Conservation (phyloP, 139 green algal genomes). For the Monoraphidium neglectum region DNA sequence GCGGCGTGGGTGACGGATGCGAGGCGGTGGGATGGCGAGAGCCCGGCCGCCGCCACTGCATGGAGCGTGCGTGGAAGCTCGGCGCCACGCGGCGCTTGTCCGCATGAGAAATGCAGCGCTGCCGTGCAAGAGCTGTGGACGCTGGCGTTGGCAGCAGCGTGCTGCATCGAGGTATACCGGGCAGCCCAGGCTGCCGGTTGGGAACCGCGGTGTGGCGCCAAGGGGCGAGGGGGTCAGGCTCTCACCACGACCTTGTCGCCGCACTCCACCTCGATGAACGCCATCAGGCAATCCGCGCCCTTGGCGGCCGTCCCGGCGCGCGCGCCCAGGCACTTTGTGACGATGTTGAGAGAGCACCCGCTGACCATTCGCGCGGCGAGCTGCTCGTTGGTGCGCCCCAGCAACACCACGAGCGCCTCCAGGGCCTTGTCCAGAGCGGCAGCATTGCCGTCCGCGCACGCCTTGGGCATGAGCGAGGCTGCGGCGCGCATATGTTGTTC, state of each 20-base stretch:
- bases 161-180: no score
- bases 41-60: background rate
- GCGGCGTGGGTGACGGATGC: no score
- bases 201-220: no score
- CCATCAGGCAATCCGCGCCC: slow-evolving; percentile 67
- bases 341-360: slow-evolving; percentile 58
- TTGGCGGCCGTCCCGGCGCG: slow-evolving; percentile 79
- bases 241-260: slow-evolving; percentile 71
- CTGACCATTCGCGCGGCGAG: slow-evolving; percentile 16
- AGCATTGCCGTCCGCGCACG: slow-evolving; percentile 83
- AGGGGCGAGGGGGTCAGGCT: background rate
- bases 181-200: no score
- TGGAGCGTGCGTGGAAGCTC: background rate
- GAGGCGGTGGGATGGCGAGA: background rate
- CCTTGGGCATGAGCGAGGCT: slow-evolving; percentile 84
- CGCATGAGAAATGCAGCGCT: no score
- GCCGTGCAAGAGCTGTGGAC: no score
- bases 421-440: slow-evolving; percentile 90
- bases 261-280: slow-evolving; percentile 88
- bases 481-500: slow-evolving; percentile 6
- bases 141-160: no score
- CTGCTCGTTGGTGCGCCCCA: slow-evolving; percentile 57
- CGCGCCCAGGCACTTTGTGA: slow-evolving; percentile 79
- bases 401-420: slow-evolving; percentile 70
- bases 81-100: no score